Percentiles rank a stretch among this genome's conserved stretches.
Evolutionary conservation across 768 basidiomycete genomes (phyloP).

Genomic region (Trametes maxima): DNA sequence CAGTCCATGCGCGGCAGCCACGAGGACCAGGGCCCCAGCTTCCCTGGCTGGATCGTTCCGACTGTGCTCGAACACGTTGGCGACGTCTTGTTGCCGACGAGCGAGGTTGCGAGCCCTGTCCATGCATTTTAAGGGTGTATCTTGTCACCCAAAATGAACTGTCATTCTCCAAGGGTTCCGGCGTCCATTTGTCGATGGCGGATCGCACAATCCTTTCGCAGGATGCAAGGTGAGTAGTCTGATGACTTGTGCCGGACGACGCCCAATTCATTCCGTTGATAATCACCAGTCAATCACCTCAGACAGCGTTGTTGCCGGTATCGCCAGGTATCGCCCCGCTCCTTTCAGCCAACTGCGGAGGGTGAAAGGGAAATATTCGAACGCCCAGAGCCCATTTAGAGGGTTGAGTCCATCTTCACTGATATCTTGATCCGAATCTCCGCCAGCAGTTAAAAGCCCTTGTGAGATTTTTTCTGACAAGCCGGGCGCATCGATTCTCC

Average conservation of each 20-base stretch:
- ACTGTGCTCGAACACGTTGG: not conserved
- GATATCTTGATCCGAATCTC: constrained; percentile 28
- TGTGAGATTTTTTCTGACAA: constrained; percentile 4
- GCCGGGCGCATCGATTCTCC: constrained; percentile 20
- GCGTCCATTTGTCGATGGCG: not conserved
- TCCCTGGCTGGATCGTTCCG: not conserved
- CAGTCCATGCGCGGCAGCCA: not conserved
- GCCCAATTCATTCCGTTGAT: constrained; percentile 9
- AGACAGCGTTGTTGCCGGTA: not conserved
- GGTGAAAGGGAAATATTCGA: not conserved
- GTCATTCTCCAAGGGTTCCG: not conserved
- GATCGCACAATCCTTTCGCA: not conserved
- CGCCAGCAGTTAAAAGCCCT: constrained; percentile 22
- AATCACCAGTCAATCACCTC: constrained; percentile 16
- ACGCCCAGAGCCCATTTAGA: constrained; percentile 7
- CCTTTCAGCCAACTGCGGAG: constrained; percentile 9
- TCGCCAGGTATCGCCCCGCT: constrained; percentile 6
- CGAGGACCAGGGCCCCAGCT: not conserved
- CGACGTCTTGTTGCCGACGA: not conserved
- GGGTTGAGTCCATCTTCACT: constrained; percentile 8
- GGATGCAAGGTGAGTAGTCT: constrained; percentile 8
- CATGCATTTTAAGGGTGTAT: not conserved
- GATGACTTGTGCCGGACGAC: constrained; percentile 1
- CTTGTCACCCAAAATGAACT: not conserved
- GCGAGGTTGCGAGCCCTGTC: not conserved